phyloP scores from a whole-genome alignment of 1,284 basidiomycete species.

The Ceratobasidium papillatum region DNA sequence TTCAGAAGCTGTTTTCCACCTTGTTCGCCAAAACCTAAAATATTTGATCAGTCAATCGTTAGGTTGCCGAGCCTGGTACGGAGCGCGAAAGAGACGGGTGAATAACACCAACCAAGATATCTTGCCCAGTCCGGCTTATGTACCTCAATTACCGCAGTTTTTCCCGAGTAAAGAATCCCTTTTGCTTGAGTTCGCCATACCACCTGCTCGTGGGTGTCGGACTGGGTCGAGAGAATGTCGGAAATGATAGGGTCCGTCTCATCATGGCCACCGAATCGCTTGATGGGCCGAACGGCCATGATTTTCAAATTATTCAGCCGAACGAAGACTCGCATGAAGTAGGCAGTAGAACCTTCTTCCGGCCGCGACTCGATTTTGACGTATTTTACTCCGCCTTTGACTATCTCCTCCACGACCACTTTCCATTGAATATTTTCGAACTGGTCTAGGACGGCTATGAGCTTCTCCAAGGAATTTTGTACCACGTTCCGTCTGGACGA shows the following conservation, averaged over 20 bases:
- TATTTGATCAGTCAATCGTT: too few relatives aligned
- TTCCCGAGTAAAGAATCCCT: slow-evolving; percentile 9
- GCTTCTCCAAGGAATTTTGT: neutral
- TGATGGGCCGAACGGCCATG: neutral
- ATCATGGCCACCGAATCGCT: neutral
- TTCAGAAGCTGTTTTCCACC: slow-evolving; percentile 41
- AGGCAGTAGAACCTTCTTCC: slow-evolving; percentile 1
- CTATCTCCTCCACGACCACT: slow-evolving; percentile 7
- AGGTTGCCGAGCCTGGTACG: too few relatives aligned
- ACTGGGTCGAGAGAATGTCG: neutral
- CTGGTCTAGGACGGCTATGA: slow-evolving; percentile 9
- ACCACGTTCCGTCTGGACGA: slow-evolving; percentile 14
- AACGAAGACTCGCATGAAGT: slow-evolving; percentile 18
- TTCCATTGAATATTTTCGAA: slow-evolving; percentile 2
- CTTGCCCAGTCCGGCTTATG: slow-evolving; percentile 24
- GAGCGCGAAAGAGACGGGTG: neutral
- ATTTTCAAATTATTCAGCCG: slow-evolving; percentile 14
- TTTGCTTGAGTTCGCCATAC: slow-evolving; percentile 28
- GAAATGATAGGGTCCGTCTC: neutral
- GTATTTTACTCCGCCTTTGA: too few relatives aligned
- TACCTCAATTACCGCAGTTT: slow-evolving; percentile 16
- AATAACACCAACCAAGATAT: slow-evolving; percentile 17
- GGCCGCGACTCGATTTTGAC: slow-evolving; percentile 35
- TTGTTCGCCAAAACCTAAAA: slow-evolving; percentile 39
- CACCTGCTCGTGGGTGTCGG: slow-evolving; percentile 22